Conservation (phyloP, 345 rosid species). For the Lepidium didymum region DNA sequence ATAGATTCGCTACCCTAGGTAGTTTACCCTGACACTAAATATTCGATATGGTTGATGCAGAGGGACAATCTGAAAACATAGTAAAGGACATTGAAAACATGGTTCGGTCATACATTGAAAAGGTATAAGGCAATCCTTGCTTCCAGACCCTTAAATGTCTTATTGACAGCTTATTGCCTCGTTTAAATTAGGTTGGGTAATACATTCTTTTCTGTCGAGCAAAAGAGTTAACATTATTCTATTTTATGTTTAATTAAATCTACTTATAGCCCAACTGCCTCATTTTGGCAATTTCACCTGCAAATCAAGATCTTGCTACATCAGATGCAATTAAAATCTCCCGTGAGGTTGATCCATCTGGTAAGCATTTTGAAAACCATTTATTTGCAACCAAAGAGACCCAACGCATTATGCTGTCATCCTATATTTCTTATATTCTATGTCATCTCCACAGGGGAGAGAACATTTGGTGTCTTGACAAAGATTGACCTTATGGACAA, state of each 20-base stretch:
- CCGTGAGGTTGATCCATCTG: conserved; percentile 97
- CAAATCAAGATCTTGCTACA: conserved; percentile 99
- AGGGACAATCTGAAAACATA: conserved; percentile 93
- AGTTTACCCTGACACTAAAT: neutral
- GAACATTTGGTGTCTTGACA: conserved; percentile 95
- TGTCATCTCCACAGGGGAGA: conserved; percentile 62
- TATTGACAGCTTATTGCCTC: neutral
- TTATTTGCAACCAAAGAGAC: neutral
- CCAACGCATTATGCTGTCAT: neutral
- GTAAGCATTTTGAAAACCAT: conserved; percentile 32
- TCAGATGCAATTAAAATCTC: conserved; percentile 98
- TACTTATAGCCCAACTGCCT: conserved; percentile 83
- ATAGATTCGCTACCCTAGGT: neutral
- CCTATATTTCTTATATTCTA: conserved; percentile 7
- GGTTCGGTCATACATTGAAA: conserved; percentile 95
- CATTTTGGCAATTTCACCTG: conserved; percentile 97
- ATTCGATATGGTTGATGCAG: conserved; percentile 38
- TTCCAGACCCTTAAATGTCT: neutral
- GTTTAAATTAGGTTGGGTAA: neutral
- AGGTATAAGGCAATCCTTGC: conserved; percentile 45
- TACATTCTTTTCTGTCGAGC: neutral
- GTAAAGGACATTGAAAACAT: conserved; percentile 96
- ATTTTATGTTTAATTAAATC: conserved; percentile 13
- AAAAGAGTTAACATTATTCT: neutral
- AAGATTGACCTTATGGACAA: conserved; percentile 99